Evolutionary conservation across 2,329 filamentous ascomycete species (phyloP).

Genomic region (Samsoniella hepiali): DNA sequence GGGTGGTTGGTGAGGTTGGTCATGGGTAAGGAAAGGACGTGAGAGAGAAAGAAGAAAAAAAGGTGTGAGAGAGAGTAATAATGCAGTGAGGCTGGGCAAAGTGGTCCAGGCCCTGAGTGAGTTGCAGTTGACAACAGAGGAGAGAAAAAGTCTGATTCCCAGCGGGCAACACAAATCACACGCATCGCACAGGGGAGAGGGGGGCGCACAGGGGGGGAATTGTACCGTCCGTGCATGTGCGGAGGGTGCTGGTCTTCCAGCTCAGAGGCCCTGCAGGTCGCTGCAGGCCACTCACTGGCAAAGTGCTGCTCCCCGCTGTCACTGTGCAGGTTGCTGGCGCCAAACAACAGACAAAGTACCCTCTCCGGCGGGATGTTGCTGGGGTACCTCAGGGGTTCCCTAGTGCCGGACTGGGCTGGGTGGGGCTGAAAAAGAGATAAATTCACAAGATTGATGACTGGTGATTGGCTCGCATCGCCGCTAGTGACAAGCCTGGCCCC

Average conservation of each 20-base stretch:
- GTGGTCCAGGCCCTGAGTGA: neutral
- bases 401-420: conserved; percentile 32
- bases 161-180: neutral
- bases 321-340: neutral
- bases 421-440: conserved; percentile 39
- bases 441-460: conserved; percentile 28
- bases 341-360: conserved; percentile 10
- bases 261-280: neutral
- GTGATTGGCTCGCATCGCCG: conserved; percentile 38
- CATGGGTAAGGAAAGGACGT: conserved; percentile 11
- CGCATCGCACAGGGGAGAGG: neutral
- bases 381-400: conserved; percentile 39
- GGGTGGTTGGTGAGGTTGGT: conserved; percentile 11
- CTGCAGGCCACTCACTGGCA: neutral
- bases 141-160: conserved; percentile 2
- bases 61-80: conserved; percentile 13
- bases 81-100: conserved; percentile 15
- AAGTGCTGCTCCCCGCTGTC: neutral
- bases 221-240: neutral
- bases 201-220: neutral
- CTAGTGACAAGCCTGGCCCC: conserved; percentile 38
- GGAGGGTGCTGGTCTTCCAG: neutral
- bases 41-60: conserved; percentile 3
- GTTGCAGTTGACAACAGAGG: neutral
- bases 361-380: conserved; percentile 27